A percentile compares a stretch with the other conserved stretches of the same genome.
Evolutionary conservation across 129 eudicot species (phyloP).

Genomic region (Tanacetum coccineum): DNA sequence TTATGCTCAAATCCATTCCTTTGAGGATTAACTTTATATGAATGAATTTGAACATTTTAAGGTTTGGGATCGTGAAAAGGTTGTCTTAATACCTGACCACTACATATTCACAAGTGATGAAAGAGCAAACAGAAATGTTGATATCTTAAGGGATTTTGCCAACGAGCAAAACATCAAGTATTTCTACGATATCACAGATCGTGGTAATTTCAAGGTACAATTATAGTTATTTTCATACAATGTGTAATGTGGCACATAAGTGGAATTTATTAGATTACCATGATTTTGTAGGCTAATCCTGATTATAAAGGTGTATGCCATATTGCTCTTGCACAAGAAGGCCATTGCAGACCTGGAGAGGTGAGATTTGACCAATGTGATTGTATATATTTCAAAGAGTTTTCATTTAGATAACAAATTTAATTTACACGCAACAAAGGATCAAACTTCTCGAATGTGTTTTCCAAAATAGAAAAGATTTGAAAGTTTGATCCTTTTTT

Average conservation of each 20-base stretch:
- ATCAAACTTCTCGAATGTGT: too few relatives aligned
- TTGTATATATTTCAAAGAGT: not conserved
- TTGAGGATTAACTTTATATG: too few relatives aligned
- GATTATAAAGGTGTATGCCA: slow-evolving; percentile 87
- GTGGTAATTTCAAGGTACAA: slow-evolving; percentile 68
- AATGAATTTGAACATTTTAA: slow-evolving; percentile 13
- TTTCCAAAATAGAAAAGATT: too few relatives aligned
- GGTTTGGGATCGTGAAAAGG: slow-evolving; percentile 96
- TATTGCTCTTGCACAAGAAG: slow-evolving; percentile 81
- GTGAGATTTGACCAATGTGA: slow-evolving; percentile 30
- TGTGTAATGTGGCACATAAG: too few relatives aligned
- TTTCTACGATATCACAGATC: slow-evolving; percentile 88
- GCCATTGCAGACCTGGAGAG: slow-evolving; percentile 97
- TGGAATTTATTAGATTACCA: not conserved
- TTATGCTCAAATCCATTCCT: too few relatives aligned
- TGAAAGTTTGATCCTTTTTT: too few relatives aligned
- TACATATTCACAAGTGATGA: slow-evolving; percentile 86
- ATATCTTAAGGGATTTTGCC: slow-evolving; percentile 79
- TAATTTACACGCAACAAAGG: too few relatives aligned
- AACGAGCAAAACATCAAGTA: slow-evolving; percentile 78
- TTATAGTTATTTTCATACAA: too few relatives aligned
- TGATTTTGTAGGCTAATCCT: slow-evolving; percentile 49
- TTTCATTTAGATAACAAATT: too few relatives aligned
- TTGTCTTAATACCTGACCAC: slow-evolving; percentile 91
- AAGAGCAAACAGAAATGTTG: slow-evolving; percentile 87